phyloP scores from a whole-genome alignment of 2,329 filamentous ascomycete species.

The Biscogniauxia marginata region DNA sequence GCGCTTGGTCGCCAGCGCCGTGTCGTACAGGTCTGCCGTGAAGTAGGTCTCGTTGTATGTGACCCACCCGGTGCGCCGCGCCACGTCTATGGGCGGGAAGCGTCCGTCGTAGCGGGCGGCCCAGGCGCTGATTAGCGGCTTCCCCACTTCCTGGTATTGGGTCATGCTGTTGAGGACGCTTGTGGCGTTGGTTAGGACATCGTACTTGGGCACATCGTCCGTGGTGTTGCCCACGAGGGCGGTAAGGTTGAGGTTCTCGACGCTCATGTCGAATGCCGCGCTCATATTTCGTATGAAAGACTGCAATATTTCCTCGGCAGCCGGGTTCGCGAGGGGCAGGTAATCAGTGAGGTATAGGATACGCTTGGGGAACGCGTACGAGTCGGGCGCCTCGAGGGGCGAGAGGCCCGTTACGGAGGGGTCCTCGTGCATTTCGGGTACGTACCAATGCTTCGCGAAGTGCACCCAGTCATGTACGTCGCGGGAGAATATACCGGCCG shows the following conservation, averaged over 20 bases:
- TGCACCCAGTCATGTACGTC: slow-evolving; percentile 30
- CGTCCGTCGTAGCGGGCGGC: slow-evolving; percentile 34
- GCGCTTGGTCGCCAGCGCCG: slow-evolving; percentile 30
- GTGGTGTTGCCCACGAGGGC: slow-evolving; percentile 32
- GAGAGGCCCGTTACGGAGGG: slow-evolving; percentile 37
- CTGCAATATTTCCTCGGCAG: slow-evolving; percentile 38
- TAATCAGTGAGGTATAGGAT: slow-evolving; percentile 41
- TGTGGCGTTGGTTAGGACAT: slow-evolving; percentile 27
- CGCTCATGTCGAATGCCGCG: slow-evolving; percentile 36
- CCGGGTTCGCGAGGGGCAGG: slow-evolving; percentile 39
- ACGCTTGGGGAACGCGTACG: slow-evolving; percentile 35
- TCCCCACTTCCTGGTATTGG: slow-evolving; percentile 33
- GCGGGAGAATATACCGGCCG: slow-evolving; percentile 28
- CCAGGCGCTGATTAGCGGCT: slow-evolving; percentile 35
- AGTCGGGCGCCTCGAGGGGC: slow-evolving; percentile 34
- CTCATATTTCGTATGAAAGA: slow-evolving; percentile 36
- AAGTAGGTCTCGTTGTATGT: slow-evolving; percentile 27
- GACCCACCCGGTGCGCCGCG: slow-evolving; percentile 30
- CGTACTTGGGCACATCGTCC: slow-evolving; percentile 25
- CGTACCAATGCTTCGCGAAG: slow-evolving; percentile 40
- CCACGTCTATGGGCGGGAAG: slow-evolving; percentile 39
- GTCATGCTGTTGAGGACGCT: slow-evolving; percentile 33
- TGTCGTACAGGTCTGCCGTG: slow-evolving; percentile 23
- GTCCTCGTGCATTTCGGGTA: slow-evolving; percentile 33
- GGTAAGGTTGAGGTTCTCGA: slow-evolving; percentile 38